Percentiles rank a stretch among this genome's conserved stretches.
phyloP scores from a whole-genome alignment of 2,329 filamentous ascomycete genomes.

The Diaporthe eres region DNA sequence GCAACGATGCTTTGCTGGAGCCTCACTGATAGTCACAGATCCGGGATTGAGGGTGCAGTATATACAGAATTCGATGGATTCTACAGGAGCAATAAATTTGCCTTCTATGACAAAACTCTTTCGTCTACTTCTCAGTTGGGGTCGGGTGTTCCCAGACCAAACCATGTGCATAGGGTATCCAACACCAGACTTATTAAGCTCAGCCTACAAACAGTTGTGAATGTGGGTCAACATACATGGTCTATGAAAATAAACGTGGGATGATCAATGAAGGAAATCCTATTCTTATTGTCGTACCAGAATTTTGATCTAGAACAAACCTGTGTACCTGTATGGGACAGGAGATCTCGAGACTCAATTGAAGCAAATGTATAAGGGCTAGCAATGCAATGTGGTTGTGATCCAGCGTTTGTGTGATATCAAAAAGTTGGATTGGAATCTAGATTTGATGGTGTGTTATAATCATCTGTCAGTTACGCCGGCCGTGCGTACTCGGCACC shows the following conservation, averaged over 20 bases:
- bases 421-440: background rate
- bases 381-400: too few species aligned
- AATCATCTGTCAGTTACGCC: background rate
- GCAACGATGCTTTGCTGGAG: background rate
- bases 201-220: background rate
- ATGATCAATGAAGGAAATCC: background rate
- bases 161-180: background rate
- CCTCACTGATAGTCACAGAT: background rate
- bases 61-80: background rate
- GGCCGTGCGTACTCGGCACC: background rate
- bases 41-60: background rate
- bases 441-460: background rate
- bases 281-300: background rate
- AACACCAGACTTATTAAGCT: background rate
- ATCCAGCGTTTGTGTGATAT: background rate
- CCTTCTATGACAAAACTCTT: background rate
- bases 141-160: background rate
- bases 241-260: background rate
- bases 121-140: background rate
- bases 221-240: background rate
- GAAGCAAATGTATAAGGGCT: background rate
- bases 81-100: too few species aligned
- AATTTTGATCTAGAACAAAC: background rate
- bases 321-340: background rate
- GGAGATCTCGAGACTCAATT: background rate